A percentile compares a stretch with the other conserved stretches of the same genome.
Evolutionary conservation across 768 basidiomycete genomes (phyloP).

Genomic region (Leccinum pellstonianum): DNA sequence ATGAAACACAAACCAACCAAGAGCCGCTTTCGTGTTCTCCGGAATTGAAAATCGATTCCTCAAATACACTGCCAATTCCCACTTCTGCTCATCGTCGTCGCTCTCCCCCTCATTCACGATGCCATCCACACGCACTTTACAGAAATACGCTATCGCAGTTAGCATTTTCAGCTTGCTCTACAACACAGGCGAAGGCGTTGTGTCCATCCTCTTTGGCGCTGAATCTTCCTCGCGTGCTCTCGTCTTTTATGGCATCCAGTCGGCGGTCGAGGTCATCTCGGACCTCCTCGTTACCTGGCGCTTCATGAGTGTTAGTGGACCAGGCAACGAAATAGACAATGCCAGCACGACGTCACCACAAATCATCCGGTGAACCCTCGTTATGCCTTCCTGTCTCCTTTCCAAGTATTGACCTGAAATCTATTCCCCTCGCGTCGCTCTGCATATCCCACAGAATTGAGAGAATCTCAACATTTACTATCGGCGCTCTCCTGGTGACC

Average conservation of each 20-base stretch:
- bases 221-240: conserved; percentile 45
- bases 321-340: conserved; percentile 31
- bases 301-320: conserved; percentile 34
- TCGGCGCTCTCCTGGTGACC: conserved; percentile 37
- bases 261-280: conserved; percentile 46
- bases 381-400: background rate
- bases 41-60: background rate
- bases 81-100: background rate
- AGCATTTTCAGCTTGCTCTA: conserved; percentile 42
- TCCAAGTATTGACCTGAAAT: background rate
- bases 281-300: conserved; percentile 45
- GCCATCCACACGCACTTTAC: conserved; percentile 20
- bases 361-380: conserved; percentile 15
- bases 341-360: background rate
- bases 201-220: conserved; percentile 45
- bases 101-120: conserved; percentile 4
- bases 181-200: conserved; percentile 40
- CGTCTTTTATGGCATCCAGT: conserved; percentile 50
- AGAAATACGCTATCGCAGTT: conserved; percentile 41
- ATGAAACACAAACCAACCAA: background rate
- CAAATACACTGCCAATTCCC: background rate
- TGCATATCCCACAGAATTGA: conserved; percentile 32
- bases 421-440: background rate
- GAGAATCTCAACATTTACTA: conserved; percentile 35
- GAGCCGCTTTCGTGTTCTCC: background rate